Evolutionary conservation across 495 filamentous ascomycete genomes (phyloP), one percentile per base, ranked within the genome.

Genomic region (Copromyces sp.): DNA sequence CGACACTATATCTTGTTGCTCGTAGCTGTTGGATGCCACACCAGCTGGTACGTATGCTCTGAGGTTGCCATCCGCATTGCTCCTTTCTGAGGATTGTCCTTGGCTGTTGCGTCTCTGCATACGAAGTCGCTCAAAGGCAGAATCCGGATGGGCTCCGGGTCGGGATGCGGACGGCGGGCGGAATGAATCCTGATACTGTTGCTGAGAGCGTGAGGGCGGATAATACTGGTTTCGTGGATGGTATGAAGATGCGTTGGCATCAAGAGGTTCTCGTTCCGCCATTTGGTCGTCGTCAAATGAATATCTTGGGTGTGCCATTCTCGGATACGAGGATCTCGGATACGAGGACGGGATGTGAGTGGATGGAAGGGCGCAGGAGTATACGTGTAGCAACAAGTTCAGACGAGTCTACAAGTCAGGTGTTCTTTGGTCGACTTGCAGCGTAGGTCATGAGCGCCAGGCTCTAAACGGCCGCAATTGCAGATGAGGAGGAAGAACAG

Each of bases 71-170:
- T 65, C 53, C 69, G 68, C 69, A 73, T 70, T 44, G 71, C 59
- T 59, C 41, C 72, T 38, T 74, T 70, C 68, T 69, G 59, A 42
- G 24, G 78, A 69, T 65, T 74, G 69, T 40, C 76, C 78, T 75
- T 78, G 77, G 71, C 79, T 82, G 73, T 78, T 75, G 72, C 81
- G 77, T 68, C 82, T 73, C 71, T 80, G 79, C 16, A 81, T 75
- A 68, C 82, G 80, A 69, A 85, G 75, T 70, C 76, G 77, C 70
- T 81, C 79, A 73, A 83, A 85, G 16, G 82, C 69, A 32, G 83
- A 82, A 40, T 84, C 83, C 38, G 84, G 83, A 73, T 84, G 85
- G 53, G 80, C 80, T 32, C 80, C 74, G 9, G 83, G 80, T 7
- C 72, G 70, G 61, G 75, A 45, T 65, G 78, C 71, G 16, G 80